Base-by-base conservation (phyloP, 805 yeast species). In the Hanseniaspora thailandica region DNA sequence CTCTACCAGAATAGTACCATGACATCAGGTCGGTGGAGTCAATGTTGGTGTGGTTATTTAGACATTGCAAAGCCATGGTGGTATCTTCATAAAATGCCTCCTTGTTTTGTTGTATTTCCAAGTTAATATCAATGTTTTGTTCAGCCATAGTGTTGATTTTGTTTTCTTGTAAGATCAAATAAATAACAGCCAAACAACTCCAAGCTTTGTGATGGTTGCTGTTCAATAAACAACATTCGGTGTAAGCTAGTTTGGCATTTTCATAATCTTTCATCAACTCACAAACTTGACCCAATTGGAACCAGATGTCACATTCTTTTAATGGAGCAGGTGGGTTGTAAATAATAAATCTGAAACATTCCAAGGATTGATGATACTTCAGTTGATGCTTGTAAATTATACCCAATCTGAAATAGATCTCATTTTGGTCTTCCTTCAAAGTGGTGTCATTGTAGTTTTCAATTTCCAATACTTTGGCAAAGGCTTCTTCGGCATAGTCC, bases 401-500 rank as follows among this genome's bases (percentile, higher is more conserved):
- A 12, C 98, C 98, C 61, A 93, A 75, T 56, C 98, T 76, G 77
- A 93, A 93, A 67, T 93, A 93, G 59, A 93, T 94, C 66, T 93
- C 98, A 63, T 86, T 85, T 25, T 96, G 90, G 71, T 93, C 93
- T 62, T 93, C 97, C 62, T 93, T 90, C 64, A 86, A 82, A 46
- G 97, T 95, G 1, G 54, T 43, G 17, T 50, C 54, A 5, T 34
- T 30, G 17, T 4, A 40, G 31, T 50, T 50, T 68, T 93, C 97
- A 74, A 93, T 78, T 66, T 89, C 96, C 66, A 93, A 73, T 12
- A 93, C 98, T 61, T 95, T 81, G 40, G 94, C 94, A 70, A 93
- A 90, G 4, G 98, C 97, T 68, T 93, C 98, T 67, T 93, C 98
- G 3, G 98, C 98, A 63, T 90, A 93, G 69, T 90, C 97, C 58